Base-by-base conservation (phyloP, 257 asterid genomes). In the Nicotiana noctiflora region DNA sequence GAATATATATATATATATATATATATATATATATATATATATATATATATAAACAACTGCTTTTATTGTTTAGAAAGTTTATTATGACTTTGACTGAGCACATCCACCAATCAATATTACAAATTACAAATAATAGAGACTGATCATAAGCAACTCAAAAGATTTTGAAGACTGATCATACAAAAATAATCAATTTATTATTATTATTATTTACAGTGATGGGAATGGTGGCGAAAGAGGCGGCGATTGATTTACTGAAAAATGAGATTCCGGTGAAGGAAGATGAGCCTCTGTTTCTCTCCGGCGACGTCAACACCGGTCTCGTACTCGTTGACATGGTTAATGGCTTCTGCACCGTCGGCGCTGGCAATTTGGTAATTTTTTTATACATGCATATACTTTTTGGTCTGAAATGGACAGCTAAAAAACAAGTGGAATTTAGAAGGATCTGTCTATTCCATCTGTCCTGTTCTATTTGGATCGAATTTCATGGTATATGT, bases 251-350 rank as follows among this genome's bases (percentile, higher is more conserved):
- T 80, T 70, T 84, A 62, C 74, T 94, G 86, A 86, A 68, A 83
- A 81, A 75, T 32, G 92, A 95, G 84, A 80, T 92, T 21, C 98
- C 98, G 3, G 82, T 93, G 76, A 89, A 90, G 70, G 90, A 91
- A 63, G 89, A 90, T n/a, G n/a, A n/a, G n/a, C n/a, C n/a, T n/a
- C n/a, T n/a, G n/a, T n/a, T n/a, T n/a, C n/a, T n/a, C n/a, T n/a
- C n/a, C n/a, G n/a, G n/a, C n/a, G n/a, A n/a, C n/a, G n/a, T n/a
- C n/a, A n/a, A n/a, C n/a, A n/a, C n/a, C n/a, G n/a, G n/a, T n/a
- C n/a, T n/a, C n/a, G n/a, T n/a, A n/a, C n/a, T n/a, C n/a, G n/a
- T n/a, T n/a, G n/a, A n/a, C n/a, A n/a, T n/a, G n/a, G n/a, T n/a
- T n/a, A n/a, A n/a, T n/a, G n/a, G n/a, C n/a, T n/a, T n/a, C n/a